Conservation (phyloP, 2,329 filamentous ascomycete species). For the Pyricularia pennisetigena region DNA sequence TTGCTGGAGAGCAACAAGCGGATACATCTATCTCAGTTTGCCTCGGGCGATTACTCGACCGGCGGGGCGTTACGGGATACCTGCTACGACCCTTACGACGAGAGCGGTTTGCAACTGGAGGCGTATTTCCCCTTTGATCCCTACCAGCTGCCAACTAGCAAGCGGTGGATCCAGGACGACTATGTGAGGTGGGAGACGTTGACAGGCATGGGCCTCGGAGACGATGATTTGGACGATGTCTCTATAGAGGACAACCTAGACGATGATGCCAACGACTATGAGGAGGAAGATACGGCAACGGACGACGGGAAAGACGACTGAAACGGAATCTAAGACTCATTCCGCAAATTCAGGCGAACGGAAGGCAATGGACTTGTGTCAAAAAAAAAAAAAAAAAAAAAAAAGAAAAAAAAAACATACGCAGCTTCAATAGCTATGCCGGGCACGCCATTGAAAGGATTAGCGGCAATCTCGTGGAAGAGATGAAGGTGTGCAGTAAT, state of each 20-base stretch:
- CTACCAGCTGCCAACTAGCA: slow-evolving; percentile 80
- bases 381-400: too few species aligned
- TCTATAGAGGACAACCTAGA: slow-evolving; percentile 21
- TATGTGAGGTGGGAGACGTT: slow-evolving; percentile 75
- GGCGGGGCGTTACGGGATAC: slow-evolving; percentile 45
- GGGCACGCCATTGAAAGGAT: background rate
- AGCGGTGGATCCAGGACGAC: slow-evolving; percentile 76
- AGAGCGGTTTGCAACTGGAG: slow-evolving; percentile 77
- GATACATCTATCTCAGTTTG: slow-evolving; percentile 65
- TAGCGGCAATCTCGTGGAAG: background rate
- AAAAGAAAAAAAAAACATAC: too few species aligned
- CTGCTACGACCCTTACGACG: slow-evolving; percentile 47
- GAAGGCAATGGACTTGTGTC: background rate
- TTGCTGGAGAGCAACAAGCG: slow-evolving; percentile 89
- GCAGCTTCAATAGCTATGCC: background rate
- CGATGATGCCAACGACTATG: slow-evolving; percentile 30
- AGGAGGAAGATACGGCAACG: slow-evolving; percentile 20
- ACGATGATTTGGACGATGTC: slow-evolving; percentile 25
- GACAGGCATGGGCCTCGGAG: slow-evolving; percentile 51
- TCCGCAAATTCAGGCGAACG: background rate
- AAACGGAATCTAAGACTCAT: background rate
- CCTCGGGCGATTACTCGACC: slow-evolving; percentile 44
- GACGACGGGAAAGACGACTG: slow-evolving; percentile 14
- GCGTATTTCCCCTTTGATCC: slow-evolving; percentile 97
- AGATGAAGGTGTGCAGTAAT: background rate